Base-by-base conservation (phyloP, 2,329 filamentous ascomycete genomes). In the Botrytis tulipae region DNA sequence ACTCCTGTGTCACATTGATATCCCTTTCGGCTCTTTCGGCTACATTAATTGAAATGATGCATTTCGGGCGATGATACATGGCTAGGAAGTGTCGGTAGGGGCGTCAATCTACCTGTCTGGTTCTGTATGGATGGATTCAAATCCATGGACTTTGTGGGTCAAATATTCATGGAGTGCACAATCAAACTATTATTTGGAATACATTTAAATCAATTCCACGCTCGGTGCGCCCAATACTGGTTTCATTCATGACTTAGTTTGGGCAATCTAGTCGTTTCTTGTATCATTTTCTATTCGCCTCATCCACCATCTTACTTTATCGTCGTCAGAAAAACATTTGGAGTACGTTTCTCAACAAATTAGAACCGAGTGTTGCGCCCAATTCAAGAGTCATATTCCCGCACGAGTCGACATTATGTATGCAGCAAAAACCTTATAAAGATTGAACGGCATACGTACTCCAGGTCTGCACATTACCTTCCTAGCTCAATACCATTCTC, bases 121-220 rank as follows among this genome's bases (percentile, higher is more conserved):
- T 29, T 54, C 32, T 51, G 4, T 40, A 18, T 20, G 51, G n/a
- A 70, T 32, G n/a, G 5, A 37, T 71, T n/a, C 25, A 35, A n/a
- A 46, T 48, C 42, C 25, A 54, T 71, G 32, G 12, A n/a, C 51
- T 60, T 72, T 57, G 40, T 44, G 62, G 61, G 70, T 67, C n/a
- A 35, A 22, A 18, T 22, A 70, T 54, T n/a, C 22, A 35, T 14
- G 29, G 42, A 22, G 25, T n/a, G 22, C 16, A 51, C 48, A n/a
- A n/a, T 54, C 48, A 54, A 54, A 54, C 14, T 54, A n/a, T n/a
- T n/a, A 54, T 54, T 54, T 54, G 48, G 48, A 54, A 54, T 54
- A 7, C n/a, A 29, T 29, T 57, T 4, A 29, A 16, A 29, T 57
- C 51, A 57, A 57, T 29, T 62, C 25, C 60, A 42, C 37, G 37